Percentiles rank a stretch among this genome's conserved stretches.
Conservation (phyloP, 768 basidiomycete species). For the Termitomyces sp. region DNA sequence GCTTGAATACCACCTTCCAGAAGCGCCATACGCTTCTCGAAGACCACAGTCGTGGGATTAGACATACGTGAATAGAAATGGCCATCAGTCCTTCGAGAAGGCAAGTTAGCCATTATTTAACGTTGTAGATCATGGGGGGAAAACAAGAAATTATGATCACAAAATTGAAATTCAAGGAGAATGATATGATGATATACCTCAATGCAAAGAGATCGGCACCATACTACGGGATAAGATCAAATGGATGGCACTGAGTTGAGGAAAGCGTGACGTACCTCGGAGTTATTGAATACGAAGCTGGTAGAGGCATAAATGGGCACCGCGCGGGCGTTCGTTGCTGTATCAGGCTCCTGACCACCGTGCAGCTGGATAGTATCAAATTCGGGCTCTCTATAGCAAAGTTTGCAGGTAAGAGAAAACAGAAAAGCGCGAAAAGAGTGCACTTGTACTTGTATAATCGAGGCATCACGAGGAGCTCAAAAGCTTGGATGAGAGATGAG, state of each 20-base stretch:
- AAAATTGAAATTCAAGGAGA: neutral
- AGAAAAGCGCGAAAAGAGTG: neutral
- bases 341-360: slow-evolving; percentile 62
- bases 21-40: slow-evolving; percentile 74
- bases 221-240: slow-evolving; percentile 35
- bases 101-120: neutral
- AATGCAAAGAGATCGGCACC: slow-evolving; percentile 71
- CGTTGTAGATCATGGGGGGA: neutral
- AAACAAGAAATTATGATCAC: too few relatives aligned
- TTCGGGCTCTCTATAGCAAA: slow-evolving; percentile 46
- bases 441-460: neutral
- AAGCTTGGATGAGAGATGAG: neutral
- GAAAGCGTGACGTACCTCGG: slow-evolving; percentile 35
- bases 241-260: neutral
- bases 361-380: slow-evolving; percentile 82
- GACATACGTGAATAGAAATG: slow-evolving; percentile 67
- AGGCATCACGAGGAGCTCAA: neutral
- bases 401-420: neutral
- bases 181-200: slow-evolving; percentile 24
- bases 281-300: slow-evolving; percentile 70
- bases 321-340: slow-evolving; percentile 65
- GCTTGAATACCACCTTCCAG: slow-evolving; percentile 79
- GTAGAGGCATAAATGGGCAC: slow-evolving; percentile 75
- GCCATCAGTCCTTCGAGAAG: slow-evolving; percentile 39
- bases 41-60: slow-evolving; percentile 68